Conservation (phyloP, 805 yeast genomes). For the Brettanomyces sp. region DNA sequence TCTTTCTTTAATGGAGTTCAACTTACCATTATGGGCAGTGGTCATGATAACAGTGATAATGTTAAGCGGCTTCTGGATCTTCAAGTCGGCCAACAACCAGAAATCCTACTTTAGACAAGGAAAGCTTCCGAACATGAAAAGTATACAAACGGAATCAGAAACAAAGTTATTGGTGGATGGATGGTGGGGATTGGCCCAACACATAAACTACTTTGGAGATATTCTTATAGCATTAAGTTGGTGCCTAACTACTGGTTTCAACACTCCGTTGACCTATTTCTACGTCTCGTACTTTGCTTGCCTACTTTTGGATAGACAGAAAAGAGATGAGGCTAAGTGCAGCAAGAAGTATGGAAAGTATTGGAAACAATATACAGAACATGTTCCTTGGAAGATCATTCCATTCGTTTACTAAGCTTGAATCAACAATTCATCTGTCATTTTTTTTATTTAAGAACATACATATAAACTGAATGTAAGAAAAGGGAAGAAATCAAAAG, state of each 20-base stretch:
- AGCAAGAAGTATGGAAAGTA: slow-evolving; percentile 72
- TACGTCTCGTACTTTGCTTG: slow-evolving; percentile 77
- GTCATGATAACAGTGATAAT: slow-evolving; percentile 36
- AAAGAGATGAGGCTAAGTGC: slow-evolving; percentile 88
- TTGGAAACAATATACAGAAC: slow-evolving; percentile 74
- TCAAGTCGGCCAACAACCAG: slow-evolving; percentile 77
- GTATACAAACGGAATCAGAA: slow-evolving; percentile 65
- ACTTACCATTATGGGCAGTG: slow-evolving; percentile 36
- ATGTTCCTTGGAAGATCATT: slow-evolving; percentile 83
- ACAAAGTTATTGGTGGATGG: slow-evolving; percentile 79
- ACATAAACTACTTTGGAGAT: slow-evolving; percentile 92
- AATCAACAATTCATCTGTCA: neutral
- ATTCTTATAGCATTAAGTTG: slow-evolving; percentile 87
- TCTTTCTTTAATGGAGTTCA: slow-evolving; percentile 52
- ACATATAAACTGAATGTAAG: too few species aligned
- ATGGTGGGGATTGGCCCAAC: slow-evolving; percentile 94
- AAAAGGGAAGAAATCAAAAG: neutral
- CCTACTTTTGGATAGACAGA: slow-evolving; percentile 79
- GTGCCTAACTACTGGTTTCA: slow-evolving; percentile 84
- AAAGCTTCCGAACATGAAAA: slow-evolving; percentile 54
- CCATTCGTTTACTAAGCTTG: slow-evolving; percentile 69
- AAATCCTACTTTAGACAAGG: slow-evolving; percentile 80
- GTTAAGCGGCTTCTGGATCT: slow-evolving; percentile 61
- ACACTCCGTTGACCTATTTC: slow-evolving; percentile 78
- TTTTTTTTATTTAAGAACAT: neutral